These are phyloP conservation scores for Thermochaetoides thermophila DNA, from an alignment of 495 filamentous ascomycete genomes.

Conservation along the genomic window DNA sequence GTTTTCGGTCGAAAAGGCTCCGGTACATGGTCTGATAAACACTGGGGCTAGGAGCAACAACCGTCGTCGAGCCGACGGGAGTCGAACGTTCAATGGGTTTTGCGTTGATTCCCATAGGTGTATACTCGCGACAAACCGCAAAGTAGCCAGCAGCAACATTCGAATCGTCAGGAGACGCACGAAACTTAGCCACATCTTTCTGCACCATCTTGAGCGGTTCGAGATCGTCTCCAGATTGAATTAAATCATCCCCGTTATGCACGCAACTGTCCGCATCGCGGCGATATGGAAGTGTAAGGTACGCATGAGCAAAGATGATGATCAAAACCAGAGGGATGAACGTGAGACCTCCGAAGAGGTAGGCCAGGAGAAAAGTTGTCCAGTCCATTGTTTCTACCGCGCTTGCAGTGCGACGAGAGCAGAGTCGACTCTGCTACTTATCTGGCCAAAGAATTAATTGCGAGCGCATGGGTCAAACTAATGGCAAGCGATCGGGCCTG, in stretches of 20 bases:
- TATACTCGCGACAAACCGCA: slow-evolving; percentile 84
- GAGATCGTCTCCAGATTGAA: slow-evolving; percentile 34
- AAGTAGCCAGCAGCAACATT: slow-evolving; percentile 90
- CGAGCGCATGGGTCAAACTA: slow-evolving; percentile 15
- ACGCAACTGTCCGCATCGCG: slow-evolving; percentile 17
- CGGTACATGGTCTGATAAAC: slow-evolving; percentile 98
- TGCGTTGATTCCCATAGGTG: slow-evolving; percentile 77
- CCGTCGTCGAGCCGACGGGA: slow-evolving; percentile 52
- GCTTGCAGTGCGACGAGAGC: not conserved
- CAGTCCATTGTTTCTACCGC: slow-evolving; percentile 69
- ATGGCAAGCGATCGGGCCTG: slow-evolving; percentile 1
- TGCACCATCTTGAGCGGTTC: slow-evolving; percentile 30
- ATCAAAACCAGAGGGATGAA: slow-evolving; percentile 64
- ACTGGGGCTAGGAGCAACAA: slow-evolving; percentile 64
- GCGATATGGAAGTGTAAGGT: slow-evolving; percentile 48
- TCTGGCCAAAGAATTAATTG: slow-evolving; percentile 5
- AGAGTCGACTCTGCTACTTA: slow-evolving; percentile 16
- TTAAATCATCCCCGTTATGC: slow-evolving; percentile 22
- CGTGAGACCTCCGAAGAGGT: slow-evolving; percentile 80
- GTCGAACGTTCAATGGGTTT: slow-evolving; percentile 81
- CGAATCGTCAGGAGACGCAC: slow-evolving; percentile 40
- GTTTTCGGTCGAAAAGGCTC: slow-evolving; percentile 82
- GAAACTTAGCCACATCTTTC: slow-evolving; percentile 30
- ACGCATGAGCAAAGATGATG: slow-evolving; percentile 50
- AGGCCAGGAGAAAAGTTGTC: slow-evolving; percentile 54